phyloP scores from a whole-genome alignment of 176 grass and related monocot genomes.

The Musa acuminata region DNA sequence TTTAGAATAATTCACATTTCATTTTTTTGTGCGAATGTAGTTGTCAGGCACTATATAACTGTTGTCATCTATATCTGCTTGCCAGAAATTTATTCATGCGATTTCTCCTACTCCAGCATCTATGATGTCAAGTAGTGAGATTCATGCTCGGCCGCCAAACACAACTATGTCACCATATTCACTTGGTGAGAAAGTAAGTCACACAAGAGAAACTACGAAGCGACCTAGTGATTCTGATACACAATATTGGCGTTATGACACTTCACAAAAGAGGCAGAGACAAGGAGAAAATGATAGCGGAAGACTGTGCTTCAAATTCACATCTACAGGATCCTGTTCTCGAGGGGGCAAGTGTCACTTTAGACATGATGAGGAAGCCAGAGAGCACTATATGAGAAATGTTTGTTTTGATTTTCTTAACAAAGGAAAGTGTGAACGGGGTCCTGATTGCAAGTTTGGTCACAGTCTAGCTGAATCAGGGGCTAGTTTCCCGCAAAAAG shows the following conservation, averaged over 20 bases:
- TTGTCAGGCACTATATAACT: neutral
- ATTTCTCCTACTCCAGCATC: constrained; percentile 98
- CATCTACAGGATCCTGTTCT: constrained; percentile 62
- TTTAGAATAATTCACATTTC: constrained; percentile 7
- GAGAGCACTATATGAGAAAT: constrained; percentile 58
- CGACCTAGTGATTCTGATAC: constrained; percentile 32
- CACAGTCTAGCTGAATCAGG: constrained; percentile 60
- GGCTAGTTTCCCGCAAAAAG: constrained; percentile 34
- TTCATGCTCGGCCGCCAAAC: constrained; percentile 59
- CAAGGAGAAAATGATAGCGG: constrained; percentile 37
- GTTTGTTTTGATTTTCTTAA: constrained; percentile 95
- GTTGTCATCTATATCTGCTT: neutral
- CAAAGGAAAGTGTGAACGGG: constrained; percentile 79
- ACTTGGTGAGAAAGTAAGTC: constrained; percentile 30
- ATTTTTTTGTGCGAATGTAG: constrained; percentile 1
- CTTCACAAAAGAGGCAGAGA: constrained; percentile 55
- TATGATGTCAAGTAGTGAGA: constrained; percentile 63
- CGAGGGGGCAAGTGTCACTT: constrained; percentile 49
- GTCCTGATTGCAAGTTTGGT: constrained; percentile 56
- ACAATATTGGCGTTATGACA: constrained; percentile 95
- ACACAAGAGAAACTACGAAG: constrained; percentile 50
- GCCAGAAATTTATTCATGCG: constrained; percentile 95
- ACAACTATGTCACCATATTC: constrained; percentile 66
- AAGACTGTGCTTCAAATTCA: constrained; percentile 77
- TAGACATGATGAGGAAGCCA: constrained; percentile 58